A percentile compares a stretch with the other conserved stretches of the same genome.
Evolutionary conservation across 257 asterid species (phyloP).

Genomic region (Nicotiana undulata): DNA sequence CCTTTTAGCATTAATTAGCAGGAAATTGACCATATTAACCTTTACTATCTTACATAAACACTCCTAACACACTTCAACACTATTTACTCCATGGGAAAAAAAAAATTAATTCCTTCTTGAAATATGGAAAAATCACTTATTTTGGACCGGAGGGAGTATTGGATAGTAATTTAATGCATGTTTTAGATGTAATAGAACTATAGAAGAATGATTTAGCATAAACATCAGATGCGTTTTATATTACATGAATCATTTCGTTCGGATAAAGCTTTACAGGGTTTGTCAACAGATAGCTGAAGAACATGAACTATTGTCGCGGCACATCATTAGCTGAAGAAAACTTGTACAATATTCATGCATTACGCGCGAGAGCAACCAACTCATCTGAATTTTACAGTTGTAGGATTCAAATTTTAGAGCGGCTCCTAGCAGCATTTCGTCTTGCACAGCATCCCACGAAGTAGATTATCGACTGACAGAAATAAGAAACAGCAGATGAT

Average conservation of each 20-base stretch:
- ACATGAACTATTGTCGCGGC: not conserved
- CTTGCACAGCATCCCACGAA: conserved; percentile 93
- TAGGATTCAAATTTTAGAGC: conserved; percentile 36
- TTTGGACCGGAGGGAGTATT: too few species aligned
- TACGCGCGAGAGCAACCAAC: not conserved
- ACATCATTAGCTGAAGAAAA: not conserved
- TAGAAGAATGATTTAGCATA: not conserved
- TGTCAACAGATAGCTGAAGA: not conserved
- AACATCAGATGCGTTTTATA: not conserved
- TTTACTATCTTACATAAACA: too few species aligned
- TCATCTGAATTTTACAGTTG: not conserved
- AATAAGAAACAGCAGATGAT: not conserved
- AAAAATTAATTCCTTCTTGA: too few species aligned
- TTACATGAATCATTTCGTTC: not conserved
- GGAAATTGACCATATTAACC: too few species aligned
- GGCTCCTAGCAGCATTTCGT: conserved; percentile 54
- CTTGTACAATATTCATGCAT: not conserved
- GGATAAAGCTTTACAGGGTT: not conserved
- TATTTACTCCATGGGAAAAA: too few species aligned
- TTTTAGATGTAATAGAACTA: not conserved
- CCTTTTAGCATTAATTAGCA: too few species aligned
- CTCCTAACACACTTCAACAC: too few species aligned
- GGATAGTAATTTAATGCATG: not conserved
- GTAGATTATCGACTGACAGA: conserved; percentile 58
- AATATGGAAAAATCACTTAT: too few species aligned